phyloP scores from a whole-genome alignment of 495 filamentous ascomycete species.

The Sordaria brevicollis region DNA sequence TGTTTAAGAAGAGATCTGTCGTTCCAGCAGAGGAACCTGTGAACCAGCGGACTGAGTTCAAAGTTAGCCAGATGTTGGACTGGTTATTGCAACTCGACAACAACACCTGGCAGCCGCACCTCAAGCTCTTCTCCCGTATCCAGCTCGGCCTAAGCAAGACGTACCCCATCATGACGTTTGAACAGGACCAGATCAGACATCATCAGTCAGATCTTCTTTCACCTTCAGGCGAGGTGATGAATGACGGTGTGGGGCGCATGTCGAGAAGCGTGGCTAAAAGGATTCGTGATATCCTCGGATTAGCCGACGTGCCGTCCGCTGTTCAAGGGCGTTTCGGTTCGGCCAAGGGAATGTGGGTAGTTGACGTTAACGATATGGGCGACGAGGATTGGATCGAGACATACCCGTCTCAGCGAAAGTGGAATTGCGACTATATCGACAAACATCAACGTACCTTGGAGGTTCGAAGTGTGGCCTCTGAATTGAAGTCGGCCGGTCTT shows the following conservation, averaged over 20 bases:
- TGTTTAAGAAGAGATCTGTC: neutral
- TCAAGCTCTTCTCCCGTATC: slow-evolving; percentile 32
- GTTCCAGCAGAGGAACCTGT: slow-evolving; percentile 4
- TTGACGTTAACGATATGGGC: slow-evolving; percentile 40
- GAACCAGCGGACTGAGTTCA: slow-evolving; percentile 18
- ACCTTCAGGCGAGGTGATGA: slow-evolving; percentile 49
- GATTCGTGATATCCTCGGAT: slow-evolving; percentile 48
- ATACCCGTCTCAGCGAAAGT: slow-evolving; percentile 71
- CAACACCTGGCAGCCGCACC: slow-evolving; percentile 26
- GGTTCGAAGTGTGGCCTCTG: slow-evolving; percentile 51
- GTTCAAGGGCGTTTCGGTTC: slow-evolving; percentile 77
- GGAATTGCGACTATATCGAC: slow-evolving; percentile 48
- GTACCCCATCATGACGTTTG: slow-evolving; percentile 22
- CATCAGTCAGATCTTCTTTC: slow-evolving; percentile 24
- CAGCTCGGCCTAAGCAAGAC: slow-evolving; percentile 37
- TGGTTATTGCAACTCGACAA: slow-evolving; percentile 32
- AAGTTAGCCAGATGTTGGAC: slow-evolving; percentile 25
- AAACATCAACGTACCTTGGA: slow-evolving; percentile 55
- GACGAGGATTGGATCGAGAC: slow-evolving; percentile 64
- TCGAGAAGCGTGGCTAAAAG: slow-evolving; percentile 51
- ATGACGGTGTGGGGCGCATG: slow-evolving; percentile 70
- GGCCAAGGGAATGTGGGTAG: slow-evolving; percentile 85
- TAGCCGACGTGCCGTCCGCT: slow-evolving; percentile 53
- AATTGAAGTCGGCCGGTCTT: slow-evolving; percentile 52
- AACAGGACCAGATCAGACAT: slow-evolving; percentile 27